Percentiles rank a stretch among this genome's conserved stretches.
These are phyloP conservation scores for Paraphaeosphaeria minitans DNA, from an alignment of 2,329 filamentous ascomycete genomes.

Conservation along the genomic window DNA sequence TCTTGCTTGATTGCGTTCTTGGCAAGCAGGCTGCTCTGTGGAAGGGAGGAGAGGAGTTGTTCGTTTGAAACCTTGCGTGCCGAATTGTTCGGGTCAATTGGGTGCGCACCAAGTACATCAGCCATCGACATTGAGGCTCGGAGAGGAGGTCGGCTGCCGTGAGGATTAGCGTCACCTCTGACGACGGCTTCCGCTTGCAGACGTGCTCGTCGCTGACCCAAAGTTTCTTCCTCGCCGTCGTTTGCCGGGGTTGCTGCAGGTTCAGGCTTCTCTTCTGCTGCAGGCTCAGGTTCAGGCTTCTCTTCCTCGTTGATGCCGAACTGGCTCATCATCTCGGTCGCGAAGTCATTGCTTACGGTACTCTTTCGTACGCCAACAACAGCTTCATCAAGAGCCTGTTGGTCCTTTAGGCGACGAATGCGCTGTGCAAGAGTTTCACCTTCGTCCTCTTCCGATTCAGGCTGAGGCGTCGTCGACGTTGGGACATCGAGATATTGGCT, in stretches of 20 bases:
- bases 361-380: conserved; percentile 49
- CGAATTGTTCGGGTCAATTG: conserved; percentile 44
- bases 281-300: conserved; percentile 33
- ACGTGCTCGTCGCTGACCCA: conserved; percentile 76
- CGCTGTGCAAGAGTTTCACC: conserved; percentile 72
- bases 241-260: conserved; percentile 27
- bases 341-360: conserved; percentile 69
- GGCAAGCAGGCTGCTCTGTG: conserved; percentile 50
- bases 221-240: conserved; percentile 71
- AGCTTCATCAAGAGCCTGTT: conserved; percentile 55
- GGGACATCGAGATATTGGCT: conserved; percentile 37
- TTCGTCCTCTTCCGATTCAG: conserved; percentile 47
- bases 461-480: conserved; percentile 33
- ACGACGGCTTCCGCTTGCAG: conserved; percentile 73
- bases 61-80: conserved; percentile 46
- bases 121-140: conserved; percentile 62
- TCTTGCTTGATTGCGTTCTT: conserved; percentile 45
- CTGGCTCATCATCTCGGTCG: conserved; percentile 67
- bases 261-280: conserved; percentile 32
- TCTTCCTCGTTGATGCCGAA: conserved; percentile 37
- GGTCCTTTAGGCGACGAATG: conserved; percentile 66
- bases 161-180: conserved; percentile 35
- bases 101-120: conserved; percentile 64
- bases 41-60: conserved; percentile 39
- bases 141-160: conserved; percentile 41